Base-by-base conservation (phyloP, 345 rosid genomes). In the Kernera saxatilis region DNA sequence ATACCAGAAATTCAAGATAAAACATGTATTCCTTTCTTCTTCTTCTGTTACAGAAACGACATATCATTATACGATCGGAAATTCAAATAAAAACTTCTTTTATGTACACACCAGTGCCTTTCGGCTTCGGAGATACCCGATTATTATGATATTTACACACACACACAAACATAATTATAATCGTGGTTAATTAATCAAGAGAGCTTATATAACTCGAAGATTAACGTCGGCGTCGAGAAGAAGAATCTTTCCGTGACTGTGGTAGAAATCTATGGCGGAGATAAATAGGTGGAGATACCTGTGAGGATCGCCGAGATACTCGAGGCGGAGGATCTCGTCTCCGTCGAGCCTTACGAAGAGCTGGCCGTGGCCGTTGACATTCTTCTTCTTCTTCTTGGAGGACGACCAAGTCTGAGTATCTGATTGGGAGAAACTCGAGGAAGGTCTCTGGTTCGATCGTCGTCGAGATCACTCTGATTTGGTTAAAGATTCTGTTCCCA, bases 231-330 rank as follows among this genome's bases (percentile, higher is more conserved):
- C 43, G 26, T 46, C 66, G 50, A 36, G 66, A 73, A 46, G 52
- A 73, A 18, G 25, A 33, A 5, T 33, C 14, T 46, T 55, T 73
- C 6, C 59, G 49, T 45, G 71, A 32, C 51, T 29, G 71, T 10
- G 71, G 77, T 0, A 73, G 58, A 55, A 73, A 73, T 6, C 71
- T 45, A 64, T 64, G 66, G 50, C 77, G 59, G 25, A 73, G 77
- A 73, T 73, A 56, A 27, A 46, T 29, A 1, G 67, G 77, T 66
- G 26, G 50, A 27, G 66, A 57, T n/a, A 55, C 43, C 25, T 73
- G 41, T 21, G 65, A 56, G 8, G 2, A 56, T 14, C 77, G 43
- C 8, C 19, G 51, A 73, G 71, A 46, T 46, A 64, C 59, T 1
- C 51, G 51, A 56, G 66, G 52, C 12, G 65, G 66, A 54, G 32